phyloP scores from a whole-genome alignment of 1,284 basidiomycete species.

The Ganoderma sinense region DNA sequence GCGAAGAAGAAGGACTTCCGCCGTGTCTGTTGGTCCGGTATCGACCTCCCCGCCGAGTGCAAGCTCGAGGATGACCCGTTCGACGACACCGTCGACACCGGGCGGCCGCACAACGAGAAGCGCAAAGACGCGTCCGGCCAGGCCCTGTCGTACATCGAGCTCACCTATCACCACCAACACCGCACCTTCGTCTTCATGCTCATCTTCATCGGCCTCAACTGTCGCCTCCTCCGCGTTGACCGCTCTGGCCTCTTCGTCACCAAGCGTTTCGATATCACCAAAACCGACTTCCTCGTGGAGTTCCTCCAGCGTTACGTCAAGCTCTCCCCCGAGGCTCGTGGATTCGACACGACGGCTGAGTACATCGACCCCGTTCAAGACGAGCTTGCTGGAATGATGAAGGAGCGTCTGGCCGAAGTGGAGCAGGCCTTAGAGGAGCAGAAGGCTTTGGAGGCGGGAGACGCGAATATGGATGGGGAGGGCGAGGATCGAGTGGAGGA shows the following conservation, averaged over 20 bases:
- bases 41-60: conserved; percentile 21
- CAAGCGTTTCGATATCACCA: conserved; percentile 19
- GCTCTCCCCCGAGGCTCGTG: conserved; percentile 2
- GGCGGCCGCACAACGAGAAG: neutral
- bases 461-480: neutral
- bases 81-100: conserved; percentile 2
- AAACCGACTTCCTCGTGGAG: conserved; percentile 8
- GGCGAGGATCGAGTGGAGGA: neutral
- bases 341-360: conserved; percentile 19
- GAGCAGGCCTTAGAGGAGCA: neutral
- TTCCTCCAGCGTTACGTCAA: conserved; percentile 25
- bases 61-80: conserved; percentile 15
- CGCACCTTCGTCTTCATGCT: conserved; percentile 9
- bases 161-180: conserved; percentile 19
- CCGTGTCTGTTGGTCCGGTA: conserved; percentile 9
- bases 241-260: conserved; percentile 18
- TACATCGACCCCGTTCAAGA: conserved; percentile 4
- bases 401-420: neutral
- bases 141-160: conserved; percentile 16
- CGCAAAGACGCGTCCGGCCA: conserved; percentile 15
- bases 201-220: conserved; percentile 3
- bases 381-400: neutral
- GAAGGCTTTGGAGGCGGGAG: neutral
- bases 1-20: neutral
- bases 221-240: conserved; percentile 21